Evolutionary conservation across 371 early-diverging fungal species (phyloP).

Genomic region (Apophysomyces trapeziformis): DNA sequence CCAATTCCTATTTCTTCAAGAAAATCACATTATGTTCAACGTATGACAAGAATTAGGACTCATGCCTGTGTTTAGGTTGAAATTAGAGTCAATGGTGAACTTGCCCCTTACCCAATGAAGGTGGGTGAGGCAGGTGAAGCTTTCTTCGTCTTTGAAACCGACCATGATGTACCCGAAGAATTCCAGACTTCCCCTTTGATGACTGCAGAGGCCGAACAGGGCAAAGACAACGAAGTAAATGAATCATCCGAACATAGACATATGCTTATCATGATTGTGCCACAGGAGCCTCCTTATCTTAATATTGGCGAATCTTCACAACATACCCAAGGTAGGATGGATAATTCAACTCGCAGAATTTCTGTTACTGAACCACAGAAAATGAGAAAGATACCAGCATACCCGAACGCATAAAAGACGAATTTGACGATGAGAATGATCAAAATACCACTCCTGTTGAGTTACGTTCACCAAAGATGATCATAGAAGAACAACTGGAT

Average conservation of each 20-base stretch:
- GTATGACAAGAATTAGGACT: conserved; percentile 1
- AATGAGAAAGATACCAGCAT: not conserved
- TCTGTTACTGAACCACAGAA: too few relatives aligned
- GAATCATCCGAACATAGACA: conserved; percentile 10
- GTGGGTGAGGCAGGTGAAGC: conserved; percentile 99
- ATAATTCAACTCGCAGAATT: too few relatives aligned
- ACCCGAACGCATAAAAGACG: conserved; percentile 20
- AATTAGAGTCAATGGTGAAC: conserved; percentile 87
- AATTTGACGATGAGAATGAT: conserved; percentile 37
- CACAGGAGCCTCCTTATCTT: conserved; percentile 49
- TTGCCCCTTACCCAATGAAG: conserved; percentile 88
- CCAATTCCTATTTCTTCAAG: conserved; percentile 3
- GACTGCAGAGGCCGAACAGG: conserved; percentile 51
- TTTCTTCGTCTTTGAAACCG: conserved; percentile 95
- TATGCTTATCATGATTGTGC: conserved; percentile 5
- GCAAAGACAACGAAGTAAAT: conserved; percentile 41
- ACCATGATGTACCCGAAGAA: conserved; percentile 85
- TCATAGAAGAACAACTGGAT: conserved; percentile 56
- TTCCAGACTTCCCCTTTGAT: conserved; percentile 91
- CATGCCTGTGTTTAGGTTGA: conserved; percentile 64
- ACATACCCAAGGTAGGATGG: not conserved
- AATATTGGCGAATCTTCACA: conserved; percentile 41
- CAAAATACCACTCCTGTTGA: conserved; percentile 31
- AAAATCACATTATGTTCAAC: conserved; percentile 17
- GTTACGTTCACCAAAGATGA: conserved; percentile 54